Evolutionary conservation across 148 eudicot genomes (phyloP).

Genomic region (Persicaria tinctoria): DNA sequence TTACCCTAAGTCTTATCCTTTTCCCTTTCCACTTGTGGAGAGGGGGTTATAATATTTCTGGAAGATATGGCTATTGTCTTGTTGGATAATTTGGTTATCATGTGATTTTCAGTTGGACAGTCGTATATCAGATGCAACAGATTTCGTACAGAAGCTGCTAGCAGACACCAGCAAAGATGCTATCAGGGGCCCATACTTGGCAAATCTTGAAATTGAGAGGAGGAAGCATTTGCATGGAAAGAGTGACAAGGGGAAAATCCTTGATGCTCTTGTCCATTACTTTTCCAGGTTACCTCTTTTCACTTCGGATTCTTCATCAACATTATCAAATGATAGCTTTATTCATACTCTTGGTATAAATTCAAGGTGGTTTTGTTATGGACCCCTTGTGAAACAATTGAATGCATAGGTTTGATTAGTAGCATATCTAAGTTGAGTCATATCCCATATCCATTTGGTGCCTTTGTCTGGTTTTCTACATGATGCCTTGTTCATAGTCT

Average conservation of each 20-base stretch:
- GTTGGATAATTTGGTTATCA: not conserved
- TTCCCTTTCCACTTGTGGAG: not conserved
- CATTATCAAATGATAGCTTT: conserved; percentile 5
- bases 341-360: not conserved
- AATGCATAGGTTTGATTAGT: not conserved
- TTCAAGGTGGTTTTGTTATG: not conserved
- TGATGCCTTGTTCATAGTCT: not conserved
- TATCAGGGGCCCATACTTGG: conserved; percentile 74
- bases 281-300: conserved; percentile 46
- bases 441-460: not conserved
- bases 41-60: not conserved
- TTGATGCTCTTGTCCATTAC: conserved; percentile 54
- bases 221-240: conserved; percentile 57
- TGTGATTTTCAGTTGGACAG: conserved; percentile 58
- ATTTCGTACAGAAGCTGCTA: conserved; percentile 51
- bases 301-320: not conserved
- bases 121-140: conserved; percentile 56
- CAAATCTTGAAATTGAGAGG: conserved; percentile 79
- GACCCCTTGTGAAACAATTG: not conserved
- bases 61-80: not conserved
- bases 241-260: conserved; percentile 57
- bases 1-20: conserved; percentile 1
- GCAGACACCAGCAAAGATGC: conserved; percentile 38
- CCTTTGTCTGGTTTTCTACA: not conserved
- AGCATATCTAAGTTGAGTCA: not conserved